These are phyloP conservation scores for Periglandula ipomoeae DNA, from an alignment of 2,329 filamentous ascomycete genomes.

Conservation along the genomic window DNA sequence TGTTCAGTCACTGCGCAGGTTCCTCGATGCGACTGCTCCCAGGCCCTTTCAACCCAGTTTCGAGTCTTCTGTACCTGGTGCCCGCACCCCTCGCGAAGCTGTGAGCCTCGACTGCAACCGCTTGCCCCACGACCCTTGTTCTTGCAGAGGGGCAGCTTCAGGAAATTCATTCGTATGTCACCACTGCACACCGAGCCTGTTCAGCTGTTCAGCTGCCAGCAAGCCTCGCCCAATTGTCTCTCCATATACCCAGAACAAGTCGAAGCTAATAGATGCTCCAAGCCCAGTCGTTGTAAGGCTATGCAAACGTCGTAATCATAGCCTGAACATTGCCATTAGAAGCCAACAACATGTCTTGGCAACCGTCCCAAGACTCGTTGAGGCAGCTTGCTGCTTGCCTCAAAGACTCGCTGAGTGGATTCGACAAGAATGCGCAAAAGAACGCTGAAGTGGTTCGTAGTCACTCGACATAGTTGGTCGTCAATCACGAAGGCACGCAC, in stretches of 20 bases:
- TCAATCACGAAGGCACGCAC: neutral
- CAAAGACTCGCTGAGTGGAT: constrained; percentile 82
- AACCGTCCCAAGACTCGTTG: constrained; percentile 79
- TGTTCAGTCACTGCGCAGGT: neutral
- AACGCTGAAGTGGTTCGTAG: constrained; percentile 73
- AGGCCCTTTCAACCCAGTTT: neutral
- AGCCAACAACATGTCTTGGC: constrained; percentile 68
- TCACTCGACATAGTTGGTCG: neutral
- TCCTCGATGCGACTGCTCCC: neutral
- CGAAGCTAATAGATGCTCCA: neutral
- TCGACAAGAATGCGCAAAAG: constrained; percentile 71
- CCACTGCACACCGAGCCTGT: neutral
- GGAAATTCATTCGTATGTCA: constrained; percentile 1
- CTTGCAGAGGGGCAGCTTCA: constrained; percentile 4
- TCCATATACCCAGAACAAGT: neutral
- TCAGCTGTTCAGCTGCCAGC: neutral
- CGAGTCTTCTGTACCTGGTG: neutral
- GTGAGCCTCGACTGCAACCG: neutral
- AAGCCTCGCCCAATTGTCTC: neutral
- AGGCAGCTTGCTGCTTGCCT: constrained; percentile 82
- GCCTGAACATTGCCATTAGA: neutral
- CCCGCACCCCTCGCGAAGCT: neutral
- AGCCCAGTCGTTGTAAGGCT: neutral
- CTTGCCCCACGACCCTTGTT: constrained; percentile 5
- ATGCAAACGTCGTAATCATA: neutral